Conservation (phyloP, 345 rosid species). For the Rhodamnia rubescens region DNA sequence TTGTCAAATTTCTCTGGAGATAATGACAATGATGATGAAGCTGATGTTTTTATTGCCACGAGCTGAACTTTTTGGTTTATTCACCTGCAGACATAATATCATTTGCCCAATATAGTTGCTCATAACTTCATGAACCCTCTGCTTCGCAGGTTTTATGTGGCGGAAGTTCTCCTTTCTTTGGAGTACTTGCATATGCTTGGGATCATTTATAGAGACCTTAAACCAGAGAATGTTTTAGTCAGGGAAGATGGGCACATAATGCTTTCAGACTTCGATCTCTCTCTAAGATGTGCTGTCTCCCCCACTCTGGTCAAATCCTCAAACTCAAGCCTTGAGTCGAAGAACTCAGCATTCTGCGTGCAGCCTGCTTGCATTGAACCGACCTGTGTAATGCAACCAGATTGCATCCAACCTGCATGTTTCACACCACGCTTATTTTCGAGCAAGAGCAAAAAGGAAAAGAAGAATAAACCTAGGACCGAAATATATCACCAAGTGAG, state of each 20-base stretch:
- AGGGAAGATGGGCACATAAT: slow-evolving; percentile 60
- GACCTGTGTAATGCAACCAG: slow-evolving; percentile 9
- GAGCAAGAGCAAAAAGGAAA: slow-evolving; percentile 5
- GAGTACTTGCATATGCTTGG: slow-evolving; percentile 61
- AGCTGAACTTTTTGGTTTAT: background rate
- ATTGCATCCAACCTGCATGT: slow-evolving; percentile 14
- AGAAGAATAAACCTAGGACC: slow-evolving; percentile 2
- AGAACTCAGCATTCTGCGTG: slow-evolving; percentile 9
- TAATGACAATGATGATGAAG: background rate
- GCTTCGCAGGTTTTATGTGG: slow-evolving; percentile 40
- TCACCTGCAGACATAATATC: background rate
- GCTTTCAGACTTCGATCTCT: slow-evolving; percentile 59
- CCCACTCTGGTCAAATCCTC: slow-evolving; percentile 14
- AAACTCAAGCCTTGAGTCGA: background rate
- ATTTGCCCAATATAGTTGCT: background rate
- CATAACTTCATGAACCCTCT: background rate
- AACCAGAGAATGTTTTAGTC: slow-evolving; percentile 58
- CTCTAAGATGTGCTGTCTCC: slow-evolving; percentile 19
- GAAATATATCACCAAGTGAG: slow-evolving; percentile 13
- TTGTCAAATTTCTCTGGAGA: background rate
- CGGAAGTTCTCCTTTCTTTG: slow-evolving; percentile 48
- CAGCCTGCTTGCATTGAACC: slow-evolving; percentile 17
- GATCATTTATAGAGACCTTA: slow-evolving; percentile 36
- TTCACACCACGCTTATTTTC: slow-evolving; percentile 8
- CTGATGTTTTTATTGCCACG: background rate